phyloP scores from a whole-genome alignment of 495 filamentous ascomycete genomes.

The Aeminium ludgeri region DNA sequence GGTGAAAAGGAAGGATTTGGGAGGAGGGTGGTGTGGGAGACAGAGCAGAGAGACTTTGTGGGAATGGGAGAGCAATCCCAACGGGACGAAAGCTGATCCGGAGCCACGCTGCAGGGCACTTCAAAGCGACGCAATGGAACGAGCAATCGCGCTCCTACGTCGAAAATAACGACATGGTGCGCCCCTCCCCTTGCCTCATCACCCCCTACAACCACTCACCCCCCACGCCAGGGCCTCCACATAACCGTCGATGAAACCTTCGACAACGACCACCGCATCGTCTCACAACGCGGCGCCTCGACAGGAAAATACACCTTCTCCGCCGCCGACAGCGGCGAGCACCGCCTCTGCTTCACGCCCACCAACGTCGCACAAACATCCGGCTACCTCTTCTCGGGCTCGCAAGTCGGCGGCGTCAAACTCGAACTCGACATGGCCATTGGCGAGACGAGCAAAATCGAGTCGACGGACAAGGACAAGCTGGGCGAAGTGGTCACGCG shows the following conservation, averaged over 20 bases:
- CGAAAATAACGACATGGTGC: slow-evolving; percentile 35
- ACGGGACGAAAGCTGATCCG: background rate
- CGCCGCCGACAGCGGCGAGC: slow-evolving; percentile 81
- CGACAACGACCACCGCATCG: slow-evolving; percentile 93
- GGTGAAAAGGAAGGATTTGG: background rate
- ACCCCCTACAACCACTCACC: background rate
- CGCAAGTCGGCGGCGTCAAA: slow-evolving; percentile 55
- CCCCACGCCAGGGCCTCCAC: slow-evolving; percentile 44
- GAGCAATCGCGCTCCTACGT: slow-evolving; percentile 43
- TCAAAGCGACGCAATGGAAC: slow-evolving; percentile 66
- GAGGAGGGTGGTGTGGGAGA: too few species aligned
- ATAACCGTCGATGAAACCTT: slow-evolving; percentile 94
- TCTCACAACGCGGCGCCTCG: slow-evolving; percentile 60
- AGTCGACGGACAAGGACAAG: slow-evolving; percentile 86
- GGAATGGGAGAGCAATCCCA: too few species aligned
- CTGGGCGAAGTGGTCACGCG: slow-evolving; percentile 78
- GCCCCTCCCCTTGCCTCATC: background rate
- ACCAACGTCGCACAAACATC: slow-evolving; percentile 39
- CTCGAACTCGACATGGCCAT: slow-evolving; percentile 83
- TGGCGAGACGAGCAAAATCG: slow-evolving; percentile 87
- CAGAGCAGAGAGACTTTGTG: too few species aligned
- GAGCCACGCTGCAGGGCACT: slow-evolving; percentile 43
- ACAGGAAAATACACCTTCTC: slow-evolving; percentile 90
- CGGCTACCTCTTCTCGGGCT: slow-evolving; percentile 52
- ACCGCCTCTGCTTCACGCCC: slow-evolving; percentile 85